Base-by-base conservation (phyloP, 345 rosid species). In the Murraya paniculata region DNA sequence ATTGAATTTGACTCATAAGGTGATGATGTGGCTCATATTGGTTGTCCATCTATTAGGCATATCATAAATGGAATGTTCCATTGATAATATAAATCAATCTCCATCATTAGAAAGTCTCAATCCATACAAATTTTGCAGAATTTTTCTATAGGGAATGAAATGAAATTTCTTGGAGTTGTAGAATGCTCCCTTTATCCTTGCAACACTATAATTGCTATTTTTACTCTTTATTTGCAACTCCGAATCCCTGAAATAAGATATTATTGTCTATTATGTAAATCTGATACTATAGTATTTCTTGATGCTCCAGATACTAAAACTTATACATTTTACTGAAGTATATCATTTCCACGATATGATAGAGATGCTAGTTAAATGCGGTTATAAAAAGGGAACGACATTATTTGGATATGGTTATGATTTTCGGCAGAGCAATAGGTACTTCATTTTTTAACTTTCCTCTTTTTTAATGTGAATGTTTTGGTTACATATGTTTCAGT, bases 271-370 rank as follows among this genome's bases (percentile, higher is more conserved):
- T 56, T 30, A 22, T 57, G 71, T 48, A 59, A 72, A 58, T 74
- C 73, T 79, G 69, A 65, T 50, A 35, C 14, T 69, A n/a, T 45
- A 22, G 33, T 19, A 28, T 77, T 67, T 60, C 28, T 78, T 80
- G 25, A 8, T 78, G 27, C 78, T 86, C 60, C 89, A 92, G 98
- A 74, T 94, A 71, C 84, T 90, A 64, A 92, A 91, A 86, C 80
- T 87, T 73, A 18, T 83, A 27, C 93, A 84, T 81, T 48, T 94
- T 83, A 85, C 83, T 2, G 94, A 89, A 60, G 89, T 85, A n/a
- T 94, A 91, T 82, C 96, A 94, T 82, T 94, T 94, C 66, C 98
- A 94, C 82, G 94, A 92, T 80, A 90, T 94, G 94, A 94, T 94
- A 77, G 87, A 94, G 53, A 92, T 94, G 94, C 86, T 94, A 57